phyloP scores from a whole-genome alignment of 208 protist genomes.

The Crithidia sp. region DNA sequence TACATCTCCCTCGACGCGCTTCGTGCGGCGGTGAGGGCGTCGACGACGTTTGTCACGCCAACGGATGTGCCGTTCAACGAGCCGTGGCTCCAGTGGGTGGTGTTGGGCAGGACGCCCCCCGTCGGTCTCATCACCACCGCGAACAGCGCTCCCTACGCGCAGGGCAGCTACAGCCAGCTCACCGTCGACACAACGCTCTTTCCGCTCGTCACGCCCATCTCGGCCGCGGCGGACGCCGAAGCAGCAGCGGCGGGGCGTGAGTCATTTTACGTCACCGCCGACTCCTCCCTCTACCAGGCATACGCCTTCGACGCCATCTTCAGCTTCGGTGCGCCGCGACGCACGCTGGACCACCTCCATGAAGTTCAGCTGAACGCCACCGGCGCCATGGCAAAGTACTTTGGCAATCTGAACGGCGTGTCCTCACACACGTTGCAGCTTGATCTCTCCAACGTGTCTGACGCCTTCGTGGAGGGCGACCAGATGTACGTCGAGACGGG shows the following conservation, averaged over 20 bases:
- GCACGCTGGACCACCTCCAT: slow-evolving; percentile 19
- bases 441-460: slow-evolving; percentile 34
- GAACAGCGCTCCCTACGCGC: neutral
- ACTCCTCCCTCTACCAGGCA: neutral
- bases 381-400: slow-evolving; percentile 10
- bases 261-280: slow-evolving; percentile 12
- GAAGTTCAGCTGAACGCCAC: neutral
- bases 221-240: neutral
- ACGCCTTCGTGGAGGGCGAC: slow-evolving; percentile 44
- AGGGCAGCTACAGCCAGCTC: slow-evolving; percentile 23
- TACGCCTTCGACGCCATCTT: slow-evolving; percentile 29
- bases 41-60: neutral
- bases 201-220: slow-evolving; percentile 13
- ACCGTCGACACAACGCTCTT: slow-evolving; percentile 21
- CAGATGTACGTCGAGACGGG: slow-evolving; percentile 68
- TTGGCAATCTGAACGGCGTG: slow-evolving; percentile 35
- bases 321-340: slow-evolving; percentile 33
- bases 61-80: neutral
- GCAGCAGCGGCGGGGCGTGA: slow-evolving; percentile 4
- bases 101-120: neutral
- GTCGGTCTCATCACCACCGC: neutral
- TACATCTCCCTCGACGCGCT: slow-evolving; percentile 13
- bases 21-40: slow-evolving; percentile 4
- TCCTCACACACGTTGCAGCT: slow-evolving; percentile 29
- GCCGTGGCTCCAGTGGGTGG: slow-evolving; percentile 5